Evolutionary conservation across 345 rosid species (phyloP).

Genomic region (Clarkia xantiana): DNA sequence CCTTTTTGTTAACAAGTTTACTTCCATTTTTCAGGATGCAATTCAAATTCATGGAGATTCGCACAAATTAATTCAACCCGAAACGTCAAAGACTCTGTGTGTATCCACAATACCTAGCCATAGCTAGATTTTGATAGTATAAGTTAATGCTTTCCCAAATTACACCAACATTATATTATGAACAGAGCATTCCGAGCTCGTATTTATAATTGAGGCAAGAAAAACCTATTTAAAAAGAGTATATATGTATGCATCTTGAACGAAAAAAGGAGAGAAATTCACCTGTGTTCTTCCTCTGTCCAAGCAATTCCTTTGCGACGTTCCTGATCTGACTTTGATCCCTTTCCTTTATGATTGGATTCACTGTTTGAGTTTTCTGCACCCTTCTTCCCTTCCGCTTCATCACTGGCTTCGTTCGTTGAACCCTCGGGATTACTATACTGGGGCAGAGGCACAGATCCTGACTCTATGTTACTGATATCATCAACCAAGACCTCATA

Average conservation of each 20-base stretch:
- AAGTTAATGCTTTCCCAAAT: too few relatives aligned
- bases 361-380: constrained; percentile 40
- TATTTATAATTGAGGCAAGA: background rate
- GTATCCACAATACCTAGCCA: too few relatives aligned
- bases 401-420: constrained; percentile 44
- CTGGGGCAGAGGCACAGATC: constrained; percentile 69
- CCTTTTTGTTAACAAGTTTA: too few relatives aligned
- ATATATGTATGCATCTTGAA: background rate
- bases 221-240: background rate
- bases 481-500: constrained; percentile 77
- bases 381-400: constrained; percentile 62
- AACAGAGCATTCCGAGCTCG: too few relatives aligned
- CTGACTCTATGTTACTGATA: constrained; percentile 66
- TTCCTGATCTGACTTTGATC: constrained; percentile 84
- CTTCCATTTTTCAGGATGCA: too few relatives aligned
- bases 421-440: constrained; percentile 56
- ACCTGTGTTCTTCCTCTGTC: constrained; percentile 98
- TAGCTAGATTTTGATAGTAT: too few relatives aligned
- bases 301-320: constrained; percentile 95
- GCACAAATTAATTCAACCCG: too few relatives aligned
- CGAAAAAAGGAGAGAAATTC: constrained; percentile 8
- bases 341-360: constrained; percentile 60
- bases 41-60: too few relatives aligned
- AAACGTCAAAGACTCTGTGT: too few relatives aligned
- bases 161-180: too few relatives aligned